Evolutionary conservation across 2,329 filamentous ascomycete species (phyloP).

Genomic region (Aureobasidium sp.): DNA sequence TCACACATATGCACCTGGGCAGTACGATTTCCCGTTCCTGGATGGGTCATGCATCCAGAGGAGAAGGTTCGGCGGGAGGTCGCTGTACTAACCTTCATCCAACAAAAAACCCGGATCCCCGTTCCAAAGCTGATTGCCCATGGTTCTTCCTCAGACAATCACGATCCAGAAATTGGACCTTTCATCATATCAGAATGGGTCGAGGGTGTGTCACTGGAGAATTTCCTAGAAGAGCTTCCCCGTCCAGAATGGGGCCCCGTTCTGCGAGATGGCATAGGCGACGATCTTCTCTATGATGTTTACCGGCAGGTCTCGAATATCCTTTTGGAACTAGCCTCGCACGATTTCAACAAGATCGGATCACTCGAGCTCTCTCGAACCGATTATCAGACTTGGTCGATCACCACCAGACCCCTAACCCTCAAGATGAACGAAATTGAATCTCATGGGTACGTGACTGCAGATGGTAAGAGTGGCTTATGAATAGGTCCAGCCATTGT

Average conservation of each 20-base stretch:
- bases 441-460: conserved; percentile 5
- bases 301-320: background rate
- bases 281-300: background rate
- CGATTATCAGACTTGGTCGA: background rate
- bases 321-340: background rate
- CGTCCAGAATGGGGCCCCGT: background rate
- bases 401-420: background rate
- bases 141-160: background rate
- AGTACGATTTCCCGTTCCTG: background rate
- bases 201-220: background rate
- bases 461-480: background rate
- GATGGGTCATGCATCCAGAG: background rate
- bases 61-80: background rate
- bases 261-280: background rate
- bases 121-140: background rate
- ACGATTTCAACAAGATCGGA: background rate
- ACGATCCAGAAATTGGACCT: background rate
- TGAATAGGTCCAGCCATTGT: background rate
- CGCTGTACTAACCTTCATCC: background rate
- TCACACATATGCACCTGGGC: background rate
- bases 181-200: background rate
- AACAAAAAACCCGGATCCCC: background rate
- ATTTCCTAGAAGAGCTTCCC: background rate
- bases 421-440: background rate
- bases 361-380: background rate